These are phyloP conservation scores for Alternaria hordeiaustralica DNA, from an alignment of 2,329 filamentous ascomycete species.

Conservation along the genomic window DNA sequence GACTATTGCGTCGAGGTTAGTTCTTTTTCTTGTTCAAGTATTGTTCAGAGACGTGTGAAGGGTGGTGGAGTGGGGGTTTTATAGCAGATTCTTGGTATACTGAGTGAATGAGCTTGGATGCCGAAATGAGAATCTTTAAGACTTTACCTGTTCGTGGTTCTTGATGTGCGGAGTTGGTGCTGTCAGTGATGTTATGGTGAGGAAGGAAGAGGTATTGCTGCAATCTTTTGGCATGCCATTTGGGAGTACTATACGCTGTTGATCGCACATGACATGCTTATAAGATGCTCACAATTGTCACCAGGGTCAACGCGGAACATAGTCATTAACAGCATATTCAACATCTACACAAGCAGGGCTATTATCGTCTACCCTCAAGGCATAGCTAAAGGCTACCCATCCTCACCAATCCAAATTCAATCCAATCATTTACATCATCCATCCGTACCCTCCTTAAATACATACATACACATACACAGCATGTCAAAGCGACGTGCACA, in stretches of 20 bases:
- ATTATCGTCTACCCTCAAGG: background rate
- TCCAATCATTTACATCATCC: background rate
- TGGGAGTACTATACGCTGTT: background rate
- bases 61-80: background rate
- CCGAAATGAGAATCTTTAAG: background rate
- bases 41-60: background rate
- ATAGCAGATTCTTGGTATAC: background rate
- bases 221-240: background rate
- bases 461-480: background rate
- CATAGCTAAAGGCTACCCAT: background rate
- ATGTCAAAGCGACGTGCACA: background rate
- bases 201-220: too few relatives aligned
- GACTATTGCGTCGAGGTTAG: background rate
- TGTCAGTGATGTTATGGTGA: background rate
- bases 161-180: background rate
- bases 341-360: background rate
- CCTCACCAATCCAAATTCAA: background rate
- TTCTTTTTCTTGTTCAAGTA: background rate
- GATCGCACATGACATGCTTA: accelerated
- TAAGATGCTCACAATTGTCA: accelerated
- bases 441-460: background rate
- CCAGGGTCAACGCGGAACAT: background rate
- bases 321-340: background rate
- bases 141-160: background rate
- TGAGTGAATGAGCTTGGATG: background rate